Evolutionary conservation across 2,329 filamentous ascomycete genomes (phyloP), one percentile per base, ranked within the genome.

Genomic region (Lachnellula occidentalis): DNA sequence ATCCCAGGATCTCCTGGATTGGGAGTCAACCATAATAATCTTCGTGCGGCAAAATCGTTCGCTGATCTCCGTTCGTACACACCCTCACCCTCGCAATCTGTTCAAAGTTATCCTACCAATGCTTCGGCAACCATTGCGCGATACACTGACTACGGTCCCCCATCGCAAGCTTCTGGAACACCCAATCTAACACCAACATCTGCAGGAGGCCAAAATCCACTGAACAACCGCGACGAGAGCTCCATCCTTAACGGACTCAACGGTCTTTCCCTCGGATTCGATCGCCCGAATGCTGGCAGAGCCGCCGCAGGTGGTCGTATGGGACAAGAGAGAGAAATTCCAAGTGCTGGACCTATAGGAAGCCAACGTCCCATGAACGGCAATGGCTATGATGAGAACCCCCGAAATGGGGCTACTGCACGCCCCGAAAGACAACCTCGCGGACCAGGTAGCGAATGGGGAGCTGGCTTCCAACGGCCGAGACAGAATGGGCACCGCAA

Each of bases 61-160:
- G 94, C 92, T 36, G 94, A 99, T 69, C 76, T 99, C 60, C 88
- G 92, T 61, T 95, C 92, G 1, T 96, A 95, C 73, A 96, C 92
- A 15, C 92, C 92, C 11, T 97, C 92, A 64, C 92, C 94, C 5
- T 92, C 89, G 3, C 86, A 87, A 7, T 96, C 94, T 12, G 90
- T 90, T 17, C 90, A 90, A 5, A 95, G 90, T 75, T 96, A 95
- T 69, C 85, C 90, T 53, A 82, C 83, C 60, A 81, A 79, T 57
- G 75, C 90, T 48, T 77, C 78, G 65, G 78, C 80, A 59, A 85
- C 85, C 62, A 80, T 84, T 52, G 75, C 81, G 45, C 79, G 83
- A 52, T 80, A 85, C 60, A 63, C 67, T 59, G 79, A 80, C 49
- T 62, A 66, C 51, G 62, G 82, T 55, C 80, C 85, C 61, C 76